Conservation (phyloP, 148 eudicot species). For the Vaccinium macrocarpon region DNA sequence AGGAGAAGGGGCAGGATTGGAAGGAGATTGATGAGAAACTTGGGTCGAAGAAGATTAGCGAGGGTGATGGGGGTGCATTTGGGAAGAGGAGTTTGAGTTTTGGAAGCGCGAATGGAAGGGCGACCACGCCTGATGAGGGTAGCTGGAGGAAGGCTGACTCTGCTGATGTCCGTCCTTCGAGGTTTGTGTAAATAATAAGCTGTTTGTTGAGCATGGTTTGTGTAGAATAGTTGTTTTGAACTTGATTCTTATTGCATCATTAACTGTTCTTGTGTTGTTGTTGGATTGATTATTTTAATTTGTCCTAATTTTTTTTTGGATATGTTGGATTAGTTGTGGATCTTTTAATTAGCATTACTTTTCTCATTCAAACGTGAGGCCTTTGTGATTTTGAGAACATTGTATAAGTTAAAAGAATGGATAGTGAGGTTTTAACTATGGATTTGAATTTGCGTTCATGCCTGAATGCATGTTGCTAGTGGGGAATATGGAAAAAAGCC, state of each 20-base stretch:
- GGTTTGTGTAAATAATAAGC: conserved; percentile 38
- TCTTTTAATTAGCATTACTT: neutral
- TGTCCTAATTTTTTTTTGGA: neutral
- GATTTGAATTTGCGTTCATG: neutral
- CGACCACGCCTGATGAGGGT: conserved; percentile 35
- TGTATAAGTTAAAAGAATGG: neutral
- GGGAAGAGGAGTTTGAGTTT: conserved; percentile 61
- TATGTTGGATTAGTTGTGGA: neutral
- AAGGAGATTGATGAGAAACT: conserved; percentile 93
- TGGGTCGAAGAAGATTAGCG: conserved; percentile 59
- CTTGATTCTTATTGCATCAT: conserved; percentile 6
- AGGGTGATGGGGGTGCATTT: conserved; percentile 29
- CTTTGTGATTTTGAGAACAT: neutral
- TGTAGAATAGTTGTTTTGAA: neutral
- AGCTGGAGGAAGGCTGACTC: conserved; percentile 79
- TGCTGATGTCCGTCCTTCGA: conserved; percentile 42
- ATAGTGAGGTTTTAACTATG: neutral
- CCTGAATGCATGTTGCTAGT: neutral
- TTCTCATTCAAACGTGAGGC: neutral
- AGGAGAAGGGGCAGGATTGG: conserved; percentile 91
- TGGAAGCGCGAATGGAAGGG: conserved; percentile 41
- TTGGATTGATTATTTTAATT: neutral
- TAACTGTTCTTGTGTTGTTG: neutral
- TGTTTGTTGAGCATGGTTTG: neutral
- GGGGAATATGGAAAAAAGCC: neutral